Percentiles rank a stretch among this genome's conserved stretches.
Conservation (phyloP, 345 rosid genomes). For the Eucalyptus caleyi region DNA sequence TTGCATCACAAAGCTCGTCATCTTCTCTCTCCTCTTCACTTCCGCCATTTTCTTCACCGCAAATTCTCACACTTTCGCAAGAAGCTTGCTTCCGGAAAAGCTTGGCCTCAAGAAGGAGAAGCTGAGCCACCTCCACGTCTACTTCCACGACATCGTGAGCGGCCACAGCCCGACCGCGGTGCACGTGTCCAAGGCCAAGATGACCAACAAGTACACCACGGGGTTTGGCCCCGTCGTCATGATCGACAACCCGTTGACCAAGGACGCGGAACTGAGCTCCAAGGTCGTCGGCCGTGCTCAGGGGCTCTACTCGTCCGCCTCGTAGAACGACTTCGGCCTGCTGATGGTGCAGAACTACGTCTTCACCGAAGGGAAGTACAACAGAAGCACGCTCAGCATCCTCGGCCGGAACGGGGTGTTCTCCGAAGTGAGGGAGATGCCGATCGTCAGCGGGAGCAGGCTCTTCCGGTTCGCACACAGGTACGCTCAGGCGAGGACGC, state of each 20-base stretch:
- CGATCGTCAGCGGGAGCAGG: constrained; percentile 50
- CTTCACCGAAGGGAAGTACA: constrained; percentile 47
- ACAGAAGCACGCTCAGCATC: constrained; percentile 37
- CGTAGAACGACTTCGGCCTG: constrained; percentile 11
- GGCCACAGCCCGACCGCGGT: constrained; percentile 26
- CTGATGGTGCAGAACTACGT: constrained; percentile 38
- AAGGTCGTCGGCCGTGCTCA: constrained; percentile 43
- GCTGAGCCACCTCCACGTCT: constrained; percentile 37
- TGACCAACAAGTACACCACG: constrained; percentile 2
- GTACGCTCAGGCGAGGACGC: constrained; percentile 33
- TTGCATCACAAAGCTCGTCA: neutral
- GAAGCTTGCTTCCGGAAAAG: neutral
- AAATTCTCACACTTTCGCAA: constrained; percentile 7
- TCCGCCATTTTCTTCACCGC: neutral
- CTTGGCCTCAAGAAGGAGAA: constrained; percentile 15
- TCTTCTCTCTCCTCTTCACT: neutral
- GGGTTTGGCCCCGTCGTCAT: constrained; percentile 21
- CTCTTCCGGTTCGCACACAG: constrained; percentile 45
- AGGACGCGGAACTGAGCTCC: constrained; percentile 24
- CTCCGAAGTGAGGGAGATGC: constrained; percentile 33
- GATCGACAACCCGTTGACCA: constrained; percentile 40
- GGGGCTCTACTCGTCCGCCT: constrained; percentile 29
- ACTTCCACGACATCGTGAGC: constrained; percentile 35
- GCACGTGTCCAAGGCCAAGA: constrained; percentile 6
- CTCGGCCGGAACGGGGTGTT: constrained; percentile 31